phyloP scores from a whole-genome alignment of 495 filamentous ascomycete genomes.

The Xylaria palmicola region DNA sequence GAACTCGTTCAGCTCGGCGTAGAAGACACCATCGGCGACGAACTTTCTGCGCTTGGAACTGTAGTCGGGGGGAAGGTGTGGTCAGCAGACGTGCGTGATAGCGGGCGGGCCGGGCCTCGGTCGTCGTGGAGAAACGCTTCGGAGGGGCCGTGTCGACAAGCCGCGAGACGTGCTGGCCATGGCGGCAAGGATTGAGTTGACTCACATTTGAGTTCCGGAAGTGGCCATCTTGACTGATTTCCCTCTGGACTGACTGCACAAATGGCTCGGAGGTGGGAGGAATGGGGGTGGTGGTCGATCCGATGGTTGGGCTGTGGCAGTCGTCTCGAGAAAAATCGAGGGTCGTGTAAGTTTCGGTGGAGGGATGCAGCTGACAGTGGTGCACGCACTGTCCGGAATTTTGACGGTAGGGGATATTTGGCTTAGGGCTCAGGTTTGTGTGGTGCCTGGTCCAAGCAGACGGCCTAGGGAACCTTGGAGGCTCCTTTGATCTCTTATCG shows the following conservation, averaged over 20 bases:
- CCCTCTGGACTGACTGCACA: conserved; percentile 25
- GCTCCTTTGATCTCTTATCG: conserved; percentile 1
- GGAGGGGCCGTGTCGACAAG: conserved; percentile 2
- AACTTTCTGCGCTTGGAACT: conserved; percentile 99
- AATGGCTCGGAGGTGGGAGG: conserved; percentile 17
- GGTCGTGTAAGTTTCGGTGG: conserved; percentile 18
- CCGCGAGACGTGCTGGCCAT: background rate
- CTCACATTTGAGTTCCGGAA: conserved; percentile 57
- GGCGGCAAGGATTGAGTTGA: conserved; percentile 17
- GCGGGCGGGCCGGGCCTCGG: background rate
- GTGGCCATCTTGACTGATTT: conserved; percentile 50
- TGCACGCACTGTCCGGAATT: conserved; percentile 21
- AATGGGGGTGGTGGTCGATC: conserved; percentile 15
- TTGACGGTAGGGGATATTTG: conserved; percentile 20
- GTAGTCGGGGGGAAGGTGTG: conserved; percentile 8
- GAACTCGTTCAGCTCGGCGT: conserved; percentile 99
- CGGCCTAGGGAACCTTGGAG: background rate
- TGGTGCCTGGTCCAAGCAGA: conserved; percentile 11
- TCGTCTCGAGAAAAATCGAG: conserved; percentile 19
- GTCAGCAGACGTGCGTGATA: conserved; percentile 20
- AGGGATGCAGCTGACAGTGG: conserved; percentile 17
- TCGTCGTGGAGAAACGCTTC: too few species aligned
- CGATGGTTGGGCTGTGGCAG: conserved; percentile 20
- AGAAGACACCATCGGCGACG: conserved; percentile 99
- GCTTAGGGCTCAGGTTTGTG: conserved; percentile 35